Evolutionary conservation across 2,329 filamentous ascomycete species (phyloP).

Genomic region (Cercospora citrullina): DNA sequence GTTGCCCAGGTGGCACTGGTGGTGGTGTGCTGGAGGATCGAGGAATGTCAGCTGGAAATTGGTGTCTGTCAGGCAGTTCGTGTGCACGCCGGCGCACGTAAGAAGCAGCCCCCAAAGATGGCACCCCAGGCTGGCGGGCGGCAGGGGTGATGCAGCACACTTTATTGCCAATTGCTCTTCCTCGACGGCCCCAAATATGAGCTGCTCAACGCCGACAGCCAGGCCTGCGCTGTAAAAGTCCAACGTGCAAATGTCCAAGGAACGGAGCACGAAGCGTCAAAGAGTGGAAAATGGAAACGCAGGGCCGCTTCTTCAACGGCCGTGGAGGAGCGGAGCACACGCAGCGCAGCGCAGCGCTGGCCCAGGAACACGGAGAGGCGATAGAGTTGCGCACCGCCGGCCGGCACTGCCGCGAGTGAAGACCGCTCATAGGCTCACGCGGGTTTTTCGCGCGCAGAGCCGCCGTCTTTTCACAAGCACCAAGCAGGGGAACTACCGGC

Average conservation of each 20-base stretch:
- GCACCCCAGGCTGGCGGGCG: not conserved
- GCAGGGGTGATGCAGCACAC: slow-evolving; percentile 7
- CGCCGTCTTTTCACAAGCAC: not conserved
- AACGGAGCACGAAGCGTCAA: not conserved
- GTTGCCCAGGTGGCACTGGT: not conserved
- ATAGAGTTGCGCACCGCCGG: slow-evolving; percentile 13
- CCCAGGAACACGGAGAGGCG: not conserved
- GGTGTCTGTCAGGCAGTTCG: not conserved
- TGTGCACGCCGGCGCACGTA: not conserved
- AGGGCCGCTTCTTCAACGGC: slow-evolving; percentile 2
- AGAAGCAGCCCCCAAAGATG: not conserved
- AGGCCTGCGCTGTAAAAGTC: not conserved
- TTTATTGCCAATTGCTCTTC: slow-evolving; percentile 14
- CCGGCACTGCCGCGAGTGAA: not conserved
- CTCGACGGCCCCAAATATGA: not conserved
- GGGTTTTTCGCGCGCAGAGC: not conserved
- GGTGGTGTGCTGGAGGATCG: not conserved
- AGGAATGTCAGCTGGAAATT: slow-evolving; percentile 13
- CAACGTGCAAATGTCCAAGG: not conserved
- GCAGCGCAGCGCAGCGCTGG: not conserved
- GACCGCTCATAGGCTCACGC: slow-evolving; percentile 2
- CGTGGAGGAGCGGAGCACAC: not conserved
- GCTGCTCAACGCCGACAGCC: not conserved
- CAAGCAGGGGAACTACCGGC: not conserved
- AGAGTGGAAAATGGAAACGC: slow-evolving; percentile 10